Percentiles rank a stretch among this genome's conserved stretches.
These are phyloP conservation scores for barrel medic (Medicago truncatula) DNA, from an alignment of 306 rosid species.

Conservation along the genomic window DNA sequence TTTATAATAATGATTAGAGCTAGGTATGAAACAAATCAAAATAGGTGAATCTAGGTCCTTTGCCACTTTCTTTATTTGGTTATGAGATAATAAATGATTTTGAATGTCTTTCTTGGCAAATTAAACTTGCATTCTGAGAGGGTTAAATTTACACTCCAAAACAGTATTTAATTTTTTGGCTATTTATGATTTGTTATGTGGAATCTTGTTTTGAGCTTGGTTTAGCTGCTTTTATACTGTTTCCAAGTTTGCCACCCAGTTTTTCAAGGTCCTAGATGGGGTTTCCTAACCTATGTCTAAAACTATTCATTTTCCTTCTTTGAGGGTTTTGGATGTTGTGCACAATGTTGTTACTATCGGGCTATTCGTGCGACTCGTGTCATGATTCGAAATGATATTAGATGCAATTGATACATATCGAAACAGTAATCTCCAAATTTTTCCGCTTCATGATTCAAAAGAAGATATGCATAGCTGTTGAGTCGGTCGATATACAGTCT, in stretches of 20 bases:
- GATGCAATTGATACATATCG: background rate
- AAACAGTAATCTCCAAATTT: background rate
- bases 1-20: background rate
- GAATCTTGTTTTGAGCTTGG: background rate
- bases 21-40: background rate
- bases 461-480: conserved; percentile 21
- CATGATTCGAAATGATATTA: background rate
- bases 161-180: background rate
- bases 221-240: background rate
- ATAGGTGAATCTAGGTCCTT: background rate
- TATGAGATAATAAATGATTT: background rate
- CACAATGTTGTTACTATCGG: background rate
- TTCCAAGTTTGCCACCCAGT: conserved; percentile 1
- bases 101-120: background rate
- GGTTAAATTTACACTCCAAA: conserved; percentile 1
- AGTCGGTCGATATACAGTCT: conserved; percentile 10
- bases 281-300: conserved; percentile 32
- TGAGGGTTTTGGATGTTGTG: conserved; percentile 12
- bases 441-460: background rate
- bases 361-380: background rate
- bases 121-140: background rate
- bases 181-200: conserved; percentile 1
- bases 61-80: background rate
- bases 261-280: conserved; percentile 19
- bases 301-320: conserved; percentile 14